Conservation (phyloP, 495 filamentous ascomycete species). For the Daldinia caldariorum region DNA sequence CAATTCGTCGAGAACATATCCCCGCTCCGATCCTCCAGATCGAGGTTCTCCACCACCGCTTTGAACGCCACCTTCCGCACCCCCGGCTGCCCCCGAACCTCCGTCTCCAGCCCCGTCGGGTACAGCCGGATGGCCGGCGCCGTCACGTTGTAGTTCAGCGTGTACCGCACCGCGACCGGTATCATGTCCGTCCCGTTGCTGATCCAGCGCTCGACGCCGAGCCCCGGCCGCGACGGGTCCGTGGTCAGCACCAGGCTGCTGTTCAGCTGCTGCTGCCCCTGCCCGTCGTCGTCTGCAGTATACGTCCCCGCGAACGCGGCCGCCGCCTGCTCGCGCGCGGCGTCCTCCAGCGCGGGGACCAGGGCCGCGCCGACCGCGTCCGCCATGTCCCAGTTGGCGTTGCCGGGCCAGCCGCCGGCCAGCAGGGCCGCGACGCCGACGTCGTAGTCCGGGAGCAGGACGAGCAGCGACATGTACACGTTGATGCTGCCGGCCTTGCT, state of each 20-base stretch:
- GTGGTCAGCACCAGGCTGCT: conserved; percentile 52
- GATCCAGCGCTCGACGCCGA: conserved; percentile 59
- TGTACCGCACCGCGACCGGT: conserved; percentile 47
- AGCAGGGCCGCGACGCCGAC: conserved; percentile 53
- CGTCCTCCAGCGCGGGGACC: conserved; percentile 56
- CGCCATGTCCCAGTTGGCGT: conserved; percentile 59
- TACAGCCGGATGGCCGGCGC: conserved; percentile 59
- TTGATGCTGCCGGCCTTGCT: conserved; percentile 65
- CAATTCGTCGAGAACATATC: conserved; percentile 59
- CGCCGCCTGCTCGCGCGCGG: conserved; percentile 56
- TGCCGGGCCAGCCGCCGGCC: conserved; percentile 58
- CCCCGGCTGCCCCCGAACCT: conserved; percentile 27
- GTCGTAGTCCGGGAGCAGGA: conserved; percentile 64
- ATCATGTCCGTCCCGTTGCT: conserved; percentile 63
- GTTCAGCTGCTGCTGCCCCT: conserved; percentile 35
- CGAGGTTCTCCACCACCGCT: conserved; percentile 53
- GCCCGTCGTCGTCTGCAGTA: not conserved
- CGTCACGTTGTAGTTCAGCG: conserved; percentile 46
- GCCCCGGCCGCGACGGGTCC: conserved; percentile 53
- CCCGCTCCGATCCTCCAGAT: conserved; percentile 40
- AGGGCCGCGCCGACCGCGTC: conserved; percentile 56
- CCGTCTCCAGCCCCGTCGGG: conserved; percentile 57
- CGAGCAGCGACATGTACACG: conserved; percentile 59
- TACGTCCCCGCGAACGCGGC: conserved; percentile 57
- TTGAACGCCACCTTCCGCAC: conserved; percentile 55